Evolutionary conservation across 1,284 basidiomycete species (phyloP), one percentile per base, ranked within the genome.

Genomic region (Cutaneotrichosporon sp.): DNA sequence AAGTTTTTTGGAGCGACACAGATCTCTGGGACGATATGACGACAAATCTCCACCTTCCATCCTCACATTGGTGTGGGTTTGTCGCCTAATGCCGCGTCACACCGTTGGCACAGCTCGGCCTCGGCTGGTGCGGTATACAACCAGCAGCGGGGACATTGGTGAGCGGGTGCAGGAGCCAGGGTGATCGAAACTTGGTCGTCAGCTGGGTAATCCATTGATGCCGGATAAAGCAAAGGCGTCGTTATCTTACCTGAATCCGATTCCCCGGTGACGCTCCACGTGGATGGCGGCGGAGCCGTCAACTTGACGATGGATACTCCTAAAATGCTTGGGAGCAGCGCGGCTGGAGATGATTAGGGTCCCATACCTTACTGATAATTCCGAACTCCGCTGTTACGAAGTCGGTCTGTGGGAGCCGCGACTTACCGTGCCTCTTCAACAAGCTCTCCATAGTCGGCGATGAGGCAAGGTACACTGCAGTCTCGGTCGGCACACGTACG

Each of bases 111-210:
- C n/a, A 90, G 76, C 8, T 72, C 70, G 14, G 86, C 82, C 16
- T 81, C 76, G 36, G 79, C 72, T 6, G 75, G 70, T 5, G 86
- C 82, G 0, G 85, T 86, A 73, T 84, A 88, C 7, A 85, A 87
- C 90, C 91, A 92, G 76, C 91, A 93, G 18, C 90, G 83, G 4
- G 89, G 88, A 74, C 91, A 92, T 74, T 91, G 90, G 14, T 81
- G 72, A 40, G 77, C 69, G 7, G 73, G 75, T 1, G 89, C 84
- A 5, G 88, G 87, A 7, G 83, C 80, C 7, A 90, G 64, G 5
- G 66, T 64, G 31, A 81, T 51, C 2, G 56, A 74, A 18, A 18
- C 51, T 31, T 34, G 5, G 22, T 3, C 26, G 40, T 56, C 52
- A 61, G 51, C 59, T 14, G 42, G 18, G 18, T 0, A 18, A n/a